Percentiles rank a stretch among this genome's conserved stretches.
Evolutionary conservation across 805 yeast genomes (phyloP).

Genomic region (Schwanniomyces vanrijiae): DNA sequence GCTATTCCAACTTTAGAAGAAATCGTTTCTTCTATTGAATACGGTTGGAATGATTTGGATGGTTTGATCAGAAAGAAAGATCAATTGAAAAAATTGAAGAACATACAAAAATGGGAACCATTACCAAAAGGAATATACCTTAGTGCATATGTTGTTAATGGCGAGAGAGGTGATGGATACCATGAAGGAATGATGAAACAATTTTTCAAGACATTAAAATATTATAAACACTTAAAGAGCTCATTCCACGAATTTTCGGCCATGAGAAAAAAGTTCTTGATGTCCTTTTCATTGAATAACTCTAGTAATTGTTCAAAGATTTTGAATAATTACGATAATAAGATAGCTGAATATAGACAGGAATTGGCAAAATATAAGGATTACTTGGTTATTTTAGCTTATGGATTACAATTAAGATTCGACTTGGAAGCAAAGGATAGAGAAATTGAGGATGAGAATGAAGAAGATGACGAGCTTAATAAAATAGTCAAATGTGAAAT

Average conservation of each 20-base stretch:
- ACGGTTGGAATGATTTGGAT: conserved; percentile 67
- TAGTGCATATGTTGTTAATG: conserved; percentile 27
- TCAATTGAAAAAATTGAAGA: conserved; percentile 30
- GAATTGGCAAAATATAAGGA: conserved; percentile 46
- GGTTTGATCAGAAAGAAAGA: conserved; percentile 25
- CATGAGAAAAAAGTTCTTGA: conserved; percentile 28
- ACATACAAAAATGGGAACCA: conserved; percentile 44
- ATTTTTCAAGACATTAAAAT: conserved; percentile 40
- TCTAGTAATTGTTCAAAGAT: conserved; percentile 37
- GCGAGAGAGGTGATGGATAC: conserved; percentile 15
- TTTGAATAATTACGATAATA: conserved; percentile 39
- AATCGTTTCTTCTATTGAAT: conserved; percentile 74
- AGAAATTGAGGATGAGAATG: conserved; percentile 7
- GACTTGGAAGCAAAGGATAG: conserved; percentile 28
- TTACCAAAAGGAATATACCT: conserved; percentile 42
- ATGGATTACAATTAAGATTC: conserved; percentile 46
- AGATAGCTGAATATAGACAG: conserved; percentile 41
- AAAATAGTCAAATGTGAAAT: conserved; percentile 34
- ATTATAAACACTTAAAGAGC: conserved; percentile 39
- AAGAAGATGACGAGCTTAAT: conserved; percentile 30
- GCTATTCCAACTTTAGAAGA: conserved; percentile 72
- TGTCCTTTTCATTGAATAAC: conserved; percentile 23
- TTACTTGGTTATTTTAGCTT: conserved; percentile 46
- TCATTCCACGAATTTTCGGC: conserved; percentile 32
- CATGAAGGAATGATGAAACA: conserved; percentile 45